Evolutionary conservation across 192 early-diverging fungal genomes (phyloP), one percentile per base, ranked within the genome.

Genomic region (Oehlia diaphana): DNA sequence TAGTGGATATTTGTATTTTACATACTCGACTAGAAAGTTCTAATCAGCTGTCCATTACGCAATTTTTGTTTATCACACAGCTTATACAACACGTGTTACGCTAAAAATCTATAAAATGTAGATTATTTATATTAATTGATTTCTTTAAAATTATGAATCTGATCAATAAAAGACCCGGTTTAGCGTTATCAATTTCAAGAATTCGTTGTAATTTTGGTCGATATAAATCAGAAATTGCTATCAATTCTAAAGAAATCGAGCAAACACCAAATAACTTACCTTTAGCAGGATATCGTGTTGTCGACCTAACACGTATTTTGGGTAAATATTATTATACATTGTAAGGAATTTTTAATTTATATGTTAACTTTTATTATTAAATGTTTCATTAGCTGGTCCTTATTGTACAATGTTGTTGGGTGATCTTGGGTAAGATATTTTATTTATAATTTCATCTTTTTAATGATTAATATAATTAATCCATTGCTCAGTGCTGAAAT

Each of bases 341-440:
- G n/a, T n/a, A 28, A 2, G 21, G 23, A 35, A 16, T 39, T 9
- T 64, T 65, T 26, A 64, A 47, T 13, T 58, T 69, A 31, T 0
- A 62, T 44, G 3, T 63, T 71, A 7, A 65, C 1, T 31, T 21
- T 33, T 37, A 4, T 37, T 37, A 37, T 37, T 79, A 31, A 31
- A 31, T 31, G 31, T 1, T 2, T 58, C 31, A 21, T 28, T 82
- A 84, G 93, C 93, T 77, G 93, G 93, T 1, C 93, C 93, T 9
- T 94, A 91, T 81, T 92, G 92, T 84, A 93, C 93, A 3, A 93
- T 93, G 90, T 82, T 94, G 35, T 77, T 94, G 9, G 93, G 93
- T 14, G 93, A 94, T 37, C 83, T 94, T n/a, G 93, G 93, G 89
- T 90, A 84, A 84, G 73, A 37, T 26, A 71, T 16, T 28, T 31